Conservation (phyloP, 2,329 filamentous ascomycete species). For the Aureobasidium lini region DNA sequence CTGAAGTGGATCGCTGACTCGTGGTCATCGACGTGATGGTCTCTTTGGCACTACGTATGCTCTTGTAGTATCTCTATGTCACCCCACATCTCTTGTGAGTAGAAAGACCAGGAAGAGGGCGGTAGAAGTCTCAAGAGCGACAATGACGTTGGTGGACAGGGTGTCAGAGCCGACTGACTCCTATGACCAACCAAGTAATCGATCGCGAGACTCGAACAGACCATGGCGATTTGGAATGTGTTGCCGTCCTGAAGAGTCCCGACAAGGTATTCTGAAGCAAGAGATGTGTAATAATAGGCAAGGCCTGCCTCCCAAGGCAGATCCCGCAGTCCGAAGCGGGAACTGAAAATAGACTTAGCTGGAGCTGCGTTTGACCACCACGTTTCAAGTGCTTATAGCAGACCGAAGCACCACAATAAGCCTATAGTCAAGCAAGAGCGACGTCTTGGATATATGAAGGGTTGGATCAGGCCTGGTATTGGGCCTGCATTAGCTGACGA, state of each 20-base stretch:
- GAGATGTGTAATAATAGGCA: background rate
- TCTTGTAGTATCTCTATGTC: background rate
- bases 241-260: background rate
- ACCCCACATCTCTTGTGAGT: background rate
- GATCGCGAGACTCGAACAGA: background rate
- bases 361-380: background rate
- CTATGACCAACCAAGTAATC: background rate
- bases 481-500: background rate
- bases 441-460: background rate
- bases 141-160: background rate
- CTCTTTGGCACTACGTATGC: background rate
- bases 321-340: background rate
- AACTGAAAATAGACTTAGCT: background rate
- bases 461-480: background rate
- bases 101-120: background rate
- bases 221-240: background rate
- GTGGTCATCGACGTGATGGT: background rate
- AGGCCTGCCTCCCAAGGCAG: background rate
- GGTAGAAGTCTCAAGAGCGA: background rate
- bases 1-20: background rate
- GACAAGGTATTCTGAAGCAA: background rate
- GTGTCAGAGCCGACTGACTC: background rate
- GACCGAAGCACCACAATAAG: background rate
- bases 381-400: constrained; percentile 9
- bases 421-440: background rate